Conservation (phyloP, 2,329 filamentous ascomycete genomes). For the Talaromyces verruculosus region DNA sequence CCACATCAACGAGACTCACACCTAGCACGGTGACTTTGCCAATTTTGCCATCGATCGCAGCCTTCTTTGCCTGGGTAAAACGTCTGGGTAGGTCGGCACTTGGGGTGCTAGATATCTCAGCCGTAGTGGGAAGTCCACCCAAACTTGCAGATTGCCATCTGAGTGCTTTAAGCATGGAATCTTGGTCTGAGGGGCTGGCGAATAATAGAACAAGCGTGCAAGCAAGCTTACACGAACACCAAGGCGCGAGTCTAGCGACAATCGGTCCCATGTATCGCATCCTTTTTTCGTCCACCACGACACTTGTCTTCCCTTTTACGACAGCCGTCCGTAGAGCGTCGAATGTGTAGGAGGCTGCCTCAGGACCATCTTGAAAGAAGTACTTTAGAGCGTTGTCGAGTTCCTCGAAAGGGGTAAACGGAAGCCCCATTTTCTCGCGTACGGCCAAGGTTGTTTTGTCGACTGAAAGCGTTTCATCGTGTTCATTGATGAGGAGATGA, state of each 20-base stretch:
- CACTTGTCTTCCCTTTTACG: neutral
- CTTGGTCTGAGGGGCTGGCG: neutral
- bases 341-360: neutral
- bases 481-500: neutral
- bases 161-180: neutral
- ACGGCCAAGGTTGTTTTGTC: neutral
- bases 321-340: neutral
- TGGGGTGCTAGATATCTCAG: neutral
- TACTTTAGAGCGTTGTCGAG: neutral
- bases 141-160: neutral
- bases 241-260: neutral
- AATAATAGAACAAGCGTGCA: neutral
- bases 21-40: slow-evolving; percentile 2
- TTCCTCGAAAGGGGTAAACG: neutral
- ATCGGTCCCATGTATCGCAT: neutral
- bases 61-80: slow-evolving; percentile 1
- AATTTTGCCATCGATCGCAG: slow-evolving; percentile 3
- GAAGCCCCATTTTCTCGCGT: neutral
- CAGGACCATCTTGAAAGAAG: neutral
- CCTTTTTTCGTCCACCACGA: neutral
- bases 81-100: neutral
- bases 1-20: neutral
- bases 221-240: neutral
- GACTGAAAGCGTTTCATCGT: neutral
- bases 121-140: neutral